Base-by-base conservation (phyloP, 257 asterid genomes). In the Coffea canephora region DNA sequence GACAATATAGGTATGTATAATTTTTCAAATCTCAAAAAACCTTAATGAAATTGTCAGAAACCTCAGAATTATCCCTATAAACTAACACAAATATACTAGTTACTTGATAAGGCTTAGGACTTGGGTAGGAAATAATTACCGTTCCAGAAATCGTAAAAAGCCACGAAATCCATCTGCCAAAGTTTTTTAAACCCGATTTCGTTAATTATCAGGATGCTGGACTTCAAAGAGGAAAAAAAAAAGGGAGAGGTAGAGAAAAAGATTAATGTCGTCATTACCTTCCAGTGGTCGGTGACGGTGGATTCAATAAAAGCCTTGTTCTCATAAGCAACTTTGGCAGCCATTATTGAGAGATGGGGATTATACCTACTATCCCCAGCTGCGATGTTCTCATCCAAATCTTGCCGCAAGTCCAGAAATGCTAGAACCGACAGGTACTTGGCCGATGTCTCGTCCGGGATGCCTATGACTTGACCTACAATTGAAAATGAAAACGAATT, bases 261-360 rank as follows among this genome's bases (percentile, higher is more conserved):
- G 11, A 57, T 31, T 31, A 31, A 70, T 46, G 18, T 34, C 49
- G 1, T 4, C 3, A 41, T 23, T 84, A 90, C 94, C 89, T 88
- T 75, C 94, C 92, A 90, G 8, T 80, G 83, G 59, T 87, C 78
- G 15, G 55, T 78, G 50, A 88, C 89, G 8, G 76, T 55, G 25
- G 84, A 57, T 23, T 84, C 59, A 16, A 82, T 79, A 76, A 69
- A 82, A 6, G 69, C 70, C 1, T 55, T 78, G 85, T 87, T 90
- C 82, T 90, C 94, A 25, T 90, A 90, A 27, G 92, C 82, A 34
- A 81, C 64, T 76, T 90, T 90, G 34, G 94, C 61, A 76, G 94
- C 91, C 94, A 90, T 87, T 0, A 88, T 13, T 0, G 87, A 81
- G 8, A 90, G 85, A 16, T 84, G 87, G n/a, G 90, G 86, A 55